A percentile compares a stretch with the other conserved stretches of the same genome.
These are phyloP conservation scores for Eucalyptus pauciflora DNA, from an alignment of 345 rosid genomes.

Conservation along the genomic window DNA sequence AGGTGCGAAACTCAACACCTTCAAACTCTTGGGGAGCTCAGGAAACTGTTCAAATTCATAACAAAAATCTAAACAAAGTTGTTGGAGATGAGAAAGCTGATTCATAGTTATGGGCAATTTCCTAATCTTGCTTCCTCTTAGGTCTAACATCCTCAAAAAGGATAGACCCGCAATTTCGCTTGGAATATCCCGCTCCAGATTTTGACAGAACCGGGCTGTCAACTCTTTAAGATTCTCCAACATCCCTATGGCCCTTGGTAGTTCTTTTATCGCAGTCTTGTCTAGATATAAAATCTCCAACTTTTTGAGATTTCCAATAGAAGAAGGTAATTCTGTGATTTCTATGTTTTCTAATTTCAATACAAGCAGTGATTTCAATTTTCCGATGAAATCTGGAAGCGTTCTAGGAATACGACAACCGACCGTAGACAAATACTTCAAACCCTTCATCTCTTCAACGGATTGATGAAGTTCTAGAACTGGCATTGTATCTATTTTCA, in stretches of 20 bases:
- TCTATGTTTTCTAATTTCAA: neutral
- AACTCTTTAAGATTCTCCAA: neutral
- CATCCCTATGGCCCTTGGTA: neutral
- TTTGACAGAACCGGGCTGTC: neutral
- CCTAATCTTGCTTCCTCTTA: neutral
- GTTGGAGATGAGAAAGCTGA: fast-evolving
- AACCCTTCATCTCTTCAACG: neutral
- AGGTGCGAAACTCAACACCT: neutral
- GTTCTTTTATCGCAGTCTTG: neutral
- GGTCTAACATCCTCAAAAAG: neutral
- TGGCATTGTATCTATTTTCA: fast-evolving
- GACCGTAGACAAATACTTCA: neutral
- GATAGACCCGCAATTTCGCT: neutral
- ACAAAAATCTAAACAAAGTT: neutral
- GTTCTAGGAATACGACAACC: fast-evolving
- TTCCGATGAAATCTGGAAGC: neutral
- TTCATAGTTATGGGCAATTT: neutral
- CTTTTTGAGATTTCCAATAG: neutral
- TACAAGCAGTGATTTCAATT: neutral
- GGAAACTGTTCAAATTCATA: neutral
- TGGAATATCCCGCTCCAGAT: neutral
- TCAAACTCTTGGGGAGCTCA: fast-evolving
- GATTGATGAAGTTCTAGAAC: neutral
- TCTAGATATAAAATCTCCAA: neutral
- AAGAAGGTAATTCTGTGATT: neutral